Percentiles rank a stretch among this genome's conserved stretches.
These are phyloP conservation scores for Diaporthe eres DNA, from an alignment of 2,329 filamentous ascomycete species.

Conservation along the genomic window DNA sequence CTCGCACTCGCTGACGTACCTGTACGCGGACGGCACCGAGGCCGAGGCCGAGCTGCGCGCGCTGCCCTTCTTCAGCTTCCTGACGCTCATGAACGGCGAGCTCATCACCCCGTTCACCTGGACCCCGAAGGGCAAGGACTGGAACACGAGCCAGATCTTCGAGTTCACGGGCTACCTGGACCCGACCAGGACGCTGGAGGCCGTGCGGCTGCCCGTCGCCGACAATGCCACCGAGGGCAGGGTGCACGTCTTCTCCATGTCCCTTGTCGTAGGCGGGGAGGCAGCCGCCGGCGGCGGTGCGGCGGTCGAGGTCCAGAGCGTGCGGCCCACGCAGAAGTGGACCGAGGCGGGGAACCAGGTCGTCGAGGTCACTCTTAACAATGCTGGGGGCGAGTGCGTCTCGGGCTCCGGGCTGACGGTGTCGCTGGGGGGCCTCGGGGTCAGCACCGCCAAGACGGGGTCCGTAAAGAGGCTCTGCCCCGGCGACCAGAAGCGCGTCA, in stretches of 20 bases:
- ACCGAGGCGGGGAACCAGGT: constrained; percentile 53
- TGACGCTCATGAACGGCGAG: constrained; percentile 61
- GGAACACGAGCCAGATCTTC: constrained; percentile 60
- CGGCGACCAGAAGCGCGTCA: constrained; percentile 58
- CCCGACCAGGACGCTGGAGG: constrained; percentile 53
- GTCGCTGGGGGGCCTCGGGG: constrained; percentile 52
- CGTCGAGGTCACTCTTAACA: constrained; percentile 58
- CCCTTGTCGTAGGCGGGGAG: constrained; percentile 49
- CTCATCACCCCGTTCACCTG: constrained; percentile 59
- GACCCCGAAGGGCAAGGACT: constrained; percentile 56
- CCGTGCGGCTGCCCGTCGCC: constrained; percentile 57
- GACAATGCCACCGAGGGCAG: constrained; percentile 53
- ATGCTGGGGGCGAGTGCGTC: constrained; percentile 54
- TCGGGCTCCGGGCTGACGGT: constrained; percentile 49
- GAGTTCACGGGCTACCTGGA: constrained; percentile 58
- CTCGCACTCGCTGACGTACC: constrained; percentile 57
- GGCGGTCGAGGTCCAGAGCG: constrained; percentile 53
- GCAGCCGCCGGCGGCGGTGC: background rate
- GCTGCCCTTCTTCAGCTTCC: constrained; percentile 59
- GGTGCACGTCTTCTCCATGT: constrained; percentile 60
- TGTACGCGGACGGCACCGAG: constrained; percentile 57
- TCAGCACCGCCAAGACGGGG: constrained; percentile 59
- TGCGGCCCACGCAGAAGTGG: constrained; percentile 61
- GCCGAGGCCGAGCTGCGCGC: constrained; percentile 59
- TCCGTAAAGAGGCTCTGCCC: constrained; percentile 58